Base-by-base conservation (phyloP, 2,329 filamentous ascomycete species). In the Fusarium odoratissimum region DNA sequence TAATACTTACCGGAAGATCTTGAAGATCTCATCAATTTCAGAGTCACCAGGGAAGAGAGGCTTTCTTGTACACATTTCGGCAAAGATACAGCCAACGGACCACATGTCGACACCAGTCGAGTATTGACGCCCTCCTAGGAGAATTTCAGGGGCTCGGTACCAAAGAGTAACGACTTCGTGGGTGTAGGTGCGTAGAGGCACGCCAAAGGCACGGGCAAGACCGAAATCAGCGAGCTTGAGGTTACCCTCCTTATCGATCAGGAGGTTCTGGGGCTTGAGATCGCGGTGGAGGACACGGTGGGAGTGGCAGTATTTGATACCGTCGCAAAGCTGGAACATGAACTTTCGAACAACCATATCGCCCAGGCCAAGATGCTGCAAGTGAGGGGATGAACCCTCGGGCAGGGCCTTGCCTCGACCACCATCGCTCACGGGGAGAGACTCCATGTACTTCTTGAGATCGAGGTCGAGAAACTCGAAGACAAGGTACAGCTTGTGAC, bases 81-180 rank as follows among this genome's bases (percentile, higher is more conserved):
- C 95, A 82, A 97, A 97, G 82, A 97, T 97, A 82, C 94, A 96
- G 70, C 95, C 95, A 55, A 95, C 91, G 37, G 93, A 96, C 95
- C 95, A 97, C 93, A 97, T 97, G 79, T 97, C 95, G 45, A 97
- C 94, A 64, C 95, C 95, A 19, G 95, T 97, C 19, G 93, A 96
- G 84, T 97, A 97, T 82, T 97, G 94, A 58, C 95, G 91, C 64
- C 95, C 94, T 80, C 95, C 95, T 4, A 97, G 90, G 25, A 97
- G 88, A 82, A 97, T 97, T 82, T 97, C 95, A 2, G 95, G 95
- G 13, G 94, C 89, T 70, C 95, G 92, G 82, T 97, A 97, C 95
- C 95, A 97, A 64, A 97, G 87, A 3, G 95, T 97, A 67, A 97
- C 95, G 68, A 97, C 94, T 88, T 97, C 95, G 83, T 97, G 95